A percentile compares a stretch with the other conserved stretches of the same genome.
phyloP scores from a whole-genome alignment of 768 basidiomycete genomes.

The Phlebiopsis gigantea region DNA sequence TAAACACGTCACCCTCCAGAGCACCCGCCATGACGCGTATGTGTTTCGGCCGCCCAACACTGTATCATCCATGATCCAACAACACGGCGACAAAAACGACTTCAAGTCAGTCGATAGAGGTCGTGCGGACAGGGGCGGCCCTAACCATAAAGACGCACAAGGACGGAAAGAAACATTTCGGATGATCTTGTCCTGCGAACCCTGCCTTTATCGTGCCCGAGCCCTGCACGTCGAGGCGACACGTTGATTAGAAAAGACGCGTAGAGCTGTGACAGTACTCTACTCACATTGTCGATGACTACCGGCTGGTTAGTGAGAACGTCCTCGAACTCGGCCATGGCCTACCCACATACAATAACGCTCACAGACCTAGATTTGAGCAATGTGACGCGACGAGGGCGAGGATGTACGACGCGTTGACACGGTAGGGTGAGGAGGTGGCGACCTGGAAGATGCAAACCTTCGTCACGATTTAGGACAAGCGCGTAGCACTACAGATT shows the following conservation, averaged over 20 bases:
- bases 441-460: slow-evolving; percentile 3
- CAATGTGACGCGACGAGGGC: neutral
- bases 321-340: slow-evolving; percentile 88
- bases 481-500: slow-evolving; percentile 3
- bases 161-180: slow-evolving; percentile 98
- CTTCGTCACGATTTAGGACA: neutral
- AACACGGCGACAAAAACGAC: neutral
- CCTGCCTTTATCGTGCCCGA: slow-evolving; percentile 99
- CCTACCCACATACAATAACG: neutral
- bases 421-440: neutral
- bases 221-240: no score
- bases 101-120: slow-evolving; percentile 8
- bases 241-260: neutral
- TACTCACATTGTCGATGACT: slow-evolving; percentile 93
- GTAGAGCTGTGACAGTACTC: neutral
- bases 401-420: neutral
- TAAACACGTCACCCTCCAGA: slow-evolving; percentile 93
- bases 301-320: slow-evolving; percentile 98
- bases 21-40: slow-evolving; percentile 97
- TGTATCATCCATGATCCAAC: slow-evolving; percentile 25
- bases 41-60: slow-evolving; percentile 96
- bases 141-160: slow-evolving; percentile 68
- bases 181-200: slow-evolving; percentile 98
- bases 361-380: neutral
- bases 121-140: slow-evolving; percentile 14